phyloP scores from a whole-genome alignment of 306 rosid genomes.

The Castanea sativa region DNA sequence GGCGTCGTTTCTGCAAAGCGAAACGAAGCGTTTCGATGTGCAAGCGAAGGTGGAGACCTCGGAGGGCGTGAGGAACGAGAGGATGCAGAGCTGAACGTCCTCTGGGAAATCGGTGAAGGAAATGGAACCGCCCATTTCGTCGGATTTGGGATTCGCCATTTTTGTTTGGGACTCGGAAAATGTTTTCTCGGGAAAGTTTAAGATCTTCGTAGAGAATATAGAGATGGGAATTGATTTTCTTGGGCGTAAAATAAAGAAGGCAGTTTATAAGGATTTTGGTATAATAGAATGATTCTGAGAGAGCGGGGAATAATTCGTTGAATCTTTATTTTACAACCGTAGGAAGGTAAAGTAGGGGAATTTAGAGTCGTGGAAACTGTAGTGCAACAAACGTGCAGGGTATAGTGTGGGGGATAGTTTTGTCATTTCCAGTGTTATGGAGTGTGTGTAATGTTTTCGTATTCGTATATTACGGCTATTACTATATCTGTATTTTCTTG shows the following conservation, averaged over 20 bases:
- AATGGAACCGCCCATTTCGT: slow-evolving; percentile 20
- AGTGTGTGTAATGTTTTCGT: too few species aligned
- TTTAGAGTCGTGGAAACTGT: neutral
- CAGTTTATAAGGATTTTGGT: neutral
- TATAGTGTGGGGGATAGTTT: neutral
- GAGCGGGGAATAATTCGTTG: slow-evolving; percentile 38
- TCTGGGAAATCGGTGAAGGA: slow-evolving; percentile 78
- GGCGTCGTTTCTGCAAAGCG: slow-evolving; percentile 54
- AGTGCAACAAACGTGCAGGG: neutral
- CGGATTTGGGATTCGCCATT: slow-evolving; percentile 33
- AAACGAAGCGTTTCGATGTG: slow-evolving; percentile 64
- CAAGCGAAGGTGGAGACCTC: slow-evolving; percentile 70
- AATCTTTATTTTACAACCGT: neutral
- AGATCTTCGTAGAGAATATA: neutral
- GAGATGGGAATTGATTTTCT: neutral
- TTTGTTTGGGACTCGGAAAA: slow-evolving; percentile 4
- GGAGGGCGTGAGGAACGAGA: slow-evolving; percentile 69
- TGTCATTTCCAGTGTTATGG: too few species aligned
- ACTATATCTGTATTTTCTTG: too few species aligned
- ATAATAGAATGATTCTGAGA: slow-evolving; percentile 15
- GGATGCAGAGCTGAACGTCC: slow-evolving; percentile 79
- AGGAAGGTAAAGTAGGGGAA: neutral
- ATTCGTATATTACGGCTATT: too few species aligned
- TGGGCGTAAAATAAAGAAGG: neutral
- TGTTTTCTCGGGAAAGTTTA: slow-evolving; percentile 1